These are phyloP conservation scores for Pulveroboletus sp. DNA, from an alignment of 1,284 basidiomycete genomes.

Conservation along the genomic window DNA sequence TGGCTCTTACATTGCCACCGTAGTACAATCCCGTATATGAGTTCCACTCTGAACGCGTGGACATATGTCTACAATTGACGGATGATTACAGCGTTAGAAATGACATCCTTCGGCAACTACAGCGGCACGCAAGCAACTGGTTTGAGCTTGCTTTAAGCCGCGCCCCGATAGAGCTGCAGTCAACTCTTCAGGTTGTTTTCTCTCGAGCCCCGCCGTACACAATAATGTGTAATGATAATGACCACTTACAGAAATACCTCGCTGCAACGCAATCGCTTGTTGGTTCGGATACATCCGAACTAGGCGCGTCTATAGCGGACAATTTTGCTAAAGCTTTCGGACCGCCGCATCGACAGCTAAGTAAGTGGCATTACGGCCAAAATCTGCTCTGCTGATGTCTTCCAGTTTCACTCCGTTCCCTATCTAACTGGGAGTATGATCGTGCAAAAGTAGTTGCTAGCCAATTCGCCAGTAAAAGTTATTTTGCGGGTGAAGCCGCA, in stretches of 20 bases:
- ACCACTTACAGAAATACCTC: slow-evolving; percentile 70
- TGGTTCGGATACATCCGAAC: slow-evolving; percentile 74
- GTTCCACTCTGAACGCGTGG: slow-evolving; percentile 78
- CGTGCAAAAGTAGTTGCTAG: slow-evolving; percentile 75
- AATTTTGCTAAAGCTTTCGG: slow-evolving; percentile 82
- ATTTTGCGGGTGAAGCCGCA: slow-evolving; percentile 84
- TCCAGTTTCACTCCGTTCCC: slow-evolving; percentile 55
- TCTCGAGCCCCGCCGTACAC: neutral
- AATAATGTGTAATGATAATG: slow-evolving; percentile 2
- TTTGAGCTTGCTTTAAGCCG: slow-evolving; percentile 83
- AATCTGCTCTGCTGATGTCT: neutral
- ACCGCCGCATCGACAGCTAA: slow-evolving; percentile 75
- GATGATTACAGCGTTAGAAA: slow-evolving; percentile 89
- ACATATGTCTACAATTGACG: slow-evolving; percentile 78
- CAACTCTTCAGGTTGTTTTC: slow-evolving; percentile 76
- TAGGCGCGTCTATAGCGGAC: slow-evolving; percentile 88
- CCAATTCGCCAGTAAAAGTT: slow-evolving; percentile 84
- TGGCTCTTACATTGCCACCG: slow-evolving; percentile 8
- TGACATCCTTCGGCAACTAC: slow-evolving; percentile 77
- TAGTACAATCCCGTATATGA: slow-evolving; percentile 89
- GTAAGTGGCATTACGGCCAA: slow-evolving; percentile 43
- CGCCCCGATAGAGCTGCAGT: slow-evolving; percentile 91
- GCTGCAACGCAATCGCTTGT: slow-evolving; percentile 69
- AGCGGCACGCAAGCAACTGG: slow-evolving; percentile 78
- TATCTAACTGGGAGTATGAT: slow-evolving; percentile 69